Conservation (phyloP, 2,329 filamentous ascomycete species). For the Fusarium sp. region DNA sequence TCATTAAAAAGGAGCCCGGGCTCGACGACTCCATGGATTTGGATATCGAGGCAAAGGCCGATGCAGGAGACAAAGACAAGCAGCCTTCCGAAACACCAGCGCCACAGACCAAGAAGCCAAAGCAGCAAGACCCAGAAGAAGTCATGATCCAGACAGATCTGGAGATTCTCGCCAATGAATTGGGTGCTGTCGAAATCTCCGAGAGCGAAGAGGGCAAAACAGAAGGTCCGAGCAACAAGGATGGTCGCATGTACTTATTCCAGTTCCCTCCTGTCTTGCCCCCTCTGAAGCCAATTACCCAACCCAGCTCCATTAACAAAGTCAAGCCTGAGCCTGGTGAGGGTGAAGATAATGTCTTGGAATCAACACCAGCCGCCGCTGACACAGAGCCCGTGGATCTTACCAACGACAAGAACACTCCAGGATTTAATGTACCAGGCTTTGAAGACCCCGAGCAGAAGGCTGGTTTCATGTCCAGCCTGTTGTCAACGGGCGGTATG, state of each 20-base stretch:
- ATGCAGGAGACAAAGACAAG: slow-evolving; percentile 35
- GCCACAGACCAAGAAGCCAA: slow-evolving; percentile 42
- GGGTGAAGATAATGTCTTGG: slow-evolving; percentile 51
- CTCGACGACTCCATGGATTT: slow-evolving; percentile 55
- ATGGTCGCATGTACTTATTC: slow-evolving; percentile 70
- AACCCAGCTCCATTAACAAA: slow-evolving; percentile 38
- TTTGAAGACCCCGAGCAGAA: slow-evolving; percentile 47
- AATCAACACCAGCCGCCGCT: slow-evolving; percentile 39
- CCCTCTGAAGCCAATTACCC: slow-evolving; percentile 53
- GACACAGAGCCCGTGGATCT: slow-evolving; percentile 52
- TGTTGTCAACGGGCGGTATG: slow-evolving; percentile 62
- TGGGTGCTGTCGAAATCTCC: slow-evolving; percentile 50
- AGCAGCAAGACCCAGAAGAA: slow-evolving; percentile 51
- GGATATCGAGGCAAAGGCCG: slow-evolving; percentile 45
- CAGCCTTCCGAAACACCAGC: slow-evolving; percentile 34
- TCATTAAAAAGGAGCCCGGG: slow-evolving; percentile 57
- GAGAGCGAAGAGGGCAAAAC: slow-evolving; percentile 37
- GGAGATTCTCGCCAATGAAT: slow-evolving; percentile 53
- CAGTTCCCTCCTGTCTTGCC: slow-evolving; percentile 71
- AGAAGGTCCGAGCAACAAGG: slow-evolving; percentile 50
- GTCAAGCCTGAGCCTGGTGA: slow-evolving; percentile 56
- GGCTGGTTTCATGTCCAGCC: slow-evolving; percentile 50
- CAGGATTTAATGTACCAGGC: slow-evolving; percentile 11
- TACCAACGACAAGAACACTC: slow-evolving; percentile 48
- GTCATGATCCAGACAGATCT: slow-evolving; percentile 52